These are phyloP conservation scores for Zostera marina DNA, from an alignment of 116 monocot species.

Conservation along the genomic window DNA sequence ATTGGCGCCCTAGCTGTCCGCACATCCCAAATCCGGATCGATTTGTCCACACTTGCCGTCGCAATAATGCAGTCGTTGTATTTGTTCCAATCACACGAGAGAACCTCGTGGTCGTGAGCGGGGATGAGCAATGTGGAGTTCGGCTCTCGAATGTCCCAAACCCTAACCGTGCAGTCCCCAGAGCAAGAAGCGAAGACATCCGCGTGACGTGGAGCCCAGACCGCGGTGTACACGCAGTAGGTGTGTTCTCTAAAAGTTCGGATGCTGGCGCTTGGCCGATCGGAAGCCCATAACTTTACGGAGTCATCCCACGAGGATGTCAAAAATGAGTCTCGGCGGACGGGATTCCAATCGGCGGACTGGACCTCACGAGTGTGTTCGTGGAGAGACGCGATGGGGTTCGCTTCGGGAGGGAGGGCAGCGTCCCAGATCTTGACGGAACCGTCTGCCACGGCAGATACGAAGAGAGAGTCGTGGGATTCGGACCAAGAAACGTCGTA, in stretches of 20 bases:
- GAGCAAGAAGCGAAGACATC: constrained; percentile 95
- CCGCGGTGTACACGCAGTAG: constrained; percentile 82
- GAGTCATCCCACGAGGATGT: constrained; percentile 92
- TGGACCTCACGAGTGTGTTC: constrained; percentile 96
- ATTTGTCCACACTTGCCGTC: constrained; percentile 79
- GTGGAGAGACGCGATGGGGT: constrained; percentile 64
- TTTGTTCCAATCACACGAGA: constrained; percentile 93
- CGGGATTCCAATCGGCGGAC: constrained; percentile 85
- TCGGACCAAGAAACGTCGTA: constrained; percentile 97
- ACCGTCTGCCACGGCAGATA: constrained; percentile 78
- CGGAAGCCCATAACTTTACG: constrained; percentile 86
- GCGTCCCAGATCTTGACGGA: constrained; percentile 89
- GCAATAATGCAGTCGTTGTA: constrained; percentile 78
- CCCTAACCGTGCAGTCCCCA: constrained; percentile 67
- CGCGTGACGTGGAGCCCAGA: constrained; percentile 77
- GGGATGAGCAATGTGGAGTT: constrained; percentile 56
- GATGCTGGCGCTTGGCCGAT: constrained; percentile 42
- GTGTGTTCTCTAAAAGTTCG: constrained; percentile 88
- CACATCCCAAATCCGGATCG: constrained; percentile 78
- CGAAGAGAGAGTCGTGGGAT: constrained; percentile 74
- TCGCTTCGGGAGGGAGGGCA: constrained; percentile 49
- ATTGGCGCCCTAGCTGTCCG: constrained; percentile 42
- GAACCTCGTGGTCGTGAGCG: constrained; percentile 84
- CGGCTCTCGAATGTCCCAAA: constrained; percentile 92
- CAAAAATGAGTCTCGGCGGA: constrained; percentile 88